phyloP scores from a whole-genome alignment of 106 monocot genomes.

The Dendrobium officinale region DNA sequence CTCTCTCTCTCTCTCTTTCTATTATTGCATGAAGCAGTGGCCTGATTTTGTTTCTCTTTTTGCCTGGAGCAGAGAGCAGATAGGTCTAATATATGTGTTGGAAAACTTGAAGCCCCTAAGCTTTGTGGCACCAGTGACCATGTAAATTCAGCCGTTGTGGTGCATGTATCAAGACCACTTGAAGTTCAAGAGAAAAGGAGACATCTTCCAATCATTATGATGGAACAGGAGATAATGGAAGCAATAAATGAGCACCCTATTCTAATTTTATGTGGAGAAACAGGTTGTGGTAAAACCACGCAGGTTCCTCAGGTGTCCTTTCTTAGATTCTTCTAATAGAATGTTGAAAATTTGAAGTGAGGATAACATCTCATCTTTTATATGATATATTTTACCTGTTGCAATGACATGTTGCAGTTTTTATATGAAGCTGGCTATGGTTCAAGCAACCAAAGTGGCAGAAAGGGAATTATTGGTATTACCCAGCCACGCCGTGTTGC shows the following conservation, averaged over 20 bases:
- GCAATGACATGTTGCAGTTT: slow-evolving; percentile 43
- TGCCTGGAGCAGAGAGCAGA: slow-evolving; percentile 13
- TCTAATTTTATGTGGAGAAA: slow-evolving; percentile 96
- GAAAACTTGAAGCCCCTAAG: not conserved
- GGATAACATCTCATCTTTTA: not conserved
- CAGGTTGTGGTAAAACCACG: slow-evolving; percentile 97
- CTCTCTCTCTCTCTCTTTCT: not conserved
- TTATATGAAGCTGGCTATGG: slow-evolving; percentile 98
- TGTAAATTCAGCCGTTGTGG: slow-evolving; percentile 35
- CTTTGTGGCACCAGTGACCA: slow-evolving; percentile 6
- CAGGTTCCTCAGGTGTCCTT: slow-evolving; percentile 90
- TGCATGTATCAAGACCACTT: slow-evolving; percentile 64
- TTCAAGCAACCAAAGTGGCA: slow-evolving; percentile 29
- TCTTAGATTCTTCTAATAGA: not conserved
- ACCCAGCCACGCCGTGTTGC: slow-evolving; percentile 95
- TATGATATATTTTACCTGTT: not conserved
- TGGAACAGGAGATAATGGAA: slow-evolving; percentile 99
- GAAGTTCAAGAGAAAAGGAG: slow-evolving; percentile 71
- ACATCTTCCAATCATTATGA: slow-evolving; percentile 87
- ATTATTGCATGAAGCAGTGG: not conserved
- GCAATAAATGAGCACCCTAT: slow-evolving; percentile 75
- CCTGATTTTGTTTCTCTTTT: not conserved
- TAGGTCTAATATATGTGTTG: slow-evolving; percentile 11
- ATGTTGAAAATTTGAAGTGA: not conserved
- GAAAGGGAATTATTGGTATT: slow-evolving; percentile 79